These are phyloP conservation scores for Colletotrichum lupini DNA, from an alignment of 2,329 filamentous ascomycete genomes.

Conservation along the genomic window DNA sequence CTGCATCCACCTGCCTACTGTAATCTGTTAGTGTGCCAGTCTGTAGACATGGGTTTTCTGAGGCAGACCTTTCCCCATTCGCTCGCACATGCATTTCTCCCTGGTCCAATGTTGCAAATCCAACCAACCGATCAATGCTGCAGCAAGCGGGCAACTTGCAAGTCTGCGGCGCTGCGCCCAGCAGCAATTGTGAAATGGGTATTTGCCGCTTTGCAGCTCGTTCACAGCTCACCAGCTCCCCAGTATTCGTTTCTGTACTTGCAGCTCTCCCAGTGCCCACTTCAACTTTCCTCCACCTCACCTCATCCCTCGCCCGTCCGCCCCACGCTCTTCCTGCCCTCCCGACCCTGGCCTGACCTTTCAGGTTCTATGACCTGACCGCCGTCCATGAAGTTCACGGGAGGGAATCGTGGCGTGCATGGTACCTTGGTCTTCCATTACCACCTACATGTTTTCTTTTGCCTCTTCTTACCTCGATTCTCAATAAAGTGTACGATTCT, in stretches of 20 bases:
- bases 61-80: conserved; percentile 20
- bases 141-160: not conserved
- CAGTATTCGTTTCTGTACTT: not conserved
- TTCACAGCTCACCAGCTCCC: not conserved
- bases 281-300: not conserved
- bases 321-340: not conserved
- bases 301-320: not conserved
- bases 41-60: not conserved
- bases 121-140: conserved; percentile 5
- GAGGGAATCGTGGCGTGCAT: not conserved
- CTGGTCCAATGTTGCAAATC: conserved; percentile 1
- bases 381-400: not conserved
- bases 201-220: not conserved
- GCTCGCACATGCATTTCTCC: conserved; percentile 16
- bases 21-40: not conserved
- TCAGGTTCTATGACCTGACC: not conserved
- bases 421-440: not conserved
- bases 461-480: not conserved
- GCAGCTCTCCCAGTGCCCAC: not conserved
- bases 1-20: not conserved
- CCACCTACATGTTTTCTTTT: not conserved
- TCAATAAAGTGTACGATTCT: not conserved
- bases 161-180: not conserved
- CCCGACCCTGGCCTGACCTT: not conserved
- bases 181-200: not conserved